phyloP scores from a whole-genome alignment of 352 stramenopile genomes.

The Aphanomyces euteiches region DNA sequence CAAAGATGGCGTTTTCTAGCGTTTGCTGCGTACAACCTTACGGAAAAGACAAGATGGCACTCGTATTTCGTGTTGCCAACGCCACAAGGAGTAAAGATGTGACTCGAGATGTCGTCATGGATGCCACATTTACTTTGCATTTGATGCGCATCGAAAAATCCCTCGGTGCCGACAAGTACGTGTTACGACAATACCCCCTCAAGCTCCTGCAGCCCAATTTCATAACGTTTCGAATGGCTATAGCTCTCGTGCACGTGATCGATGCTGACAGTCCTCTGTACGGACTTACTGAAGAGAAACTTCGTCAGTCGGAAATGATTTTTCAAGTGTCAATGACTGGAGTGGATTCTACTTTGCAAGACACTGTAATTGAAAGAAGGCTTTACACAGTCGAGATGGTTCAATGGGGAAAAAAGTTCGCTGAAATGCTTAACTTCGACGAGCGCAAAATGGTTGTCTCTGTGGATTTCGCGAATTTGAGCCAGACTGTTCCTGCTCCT shows the following conservation, averaged over 20 bases:
- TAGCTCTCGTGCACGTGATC: conserved; percentile 77
- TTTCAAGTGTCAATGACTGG: conserved; percentile 73
- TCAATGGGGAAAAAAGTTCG: conserved; percentile 73
- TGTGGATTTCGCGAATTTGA: conserved; percentile 81
- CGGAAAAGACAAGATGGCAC: conserved; percentile 64
- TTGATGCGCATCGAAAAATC: conserved; percentile 64
- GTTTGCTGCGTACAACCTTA: conserved; percentile 79
- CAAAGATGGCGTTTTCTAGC: conserved; percentile 77
- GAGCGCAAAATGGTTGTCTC: conserved; percentile 63
- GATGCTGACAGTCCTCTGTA: conserved; percentile 64
- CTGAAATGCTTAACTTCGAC: conserved; percentile 71
- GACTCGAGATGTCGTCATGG: conserved; percentile 84
- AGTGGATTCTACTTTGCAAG: conserved; percentile 77
- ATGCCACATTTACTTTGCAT: conserved; percentile 75
- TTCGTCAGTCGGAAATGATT: conserved; percentile 69
- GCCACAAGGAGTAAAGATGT: conserved; percentile 75
- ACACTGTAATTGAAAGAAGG: conserved; percentile 73
- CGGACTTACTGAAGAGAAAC: conserved; percentile 53
- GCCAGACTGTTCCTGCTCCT: conserved; percentile 43
- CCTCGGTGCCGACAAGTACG: conserved; percentile 27
- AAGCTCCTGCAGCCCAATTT: conserved; percentile 80
- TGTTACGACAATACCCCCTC: conserved; percentile 53
- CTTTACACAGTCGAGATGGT: conserved; percentile 76
- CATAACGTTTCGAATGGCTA: conserved; percentile 81
- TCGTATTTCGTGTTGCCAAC: conserved; percentile 78